These are phyloP conservation scores for Globisporangium nodosum DNA, from an alignment of 352 stramenopile species.

Conservation along the genomic window DNA sequence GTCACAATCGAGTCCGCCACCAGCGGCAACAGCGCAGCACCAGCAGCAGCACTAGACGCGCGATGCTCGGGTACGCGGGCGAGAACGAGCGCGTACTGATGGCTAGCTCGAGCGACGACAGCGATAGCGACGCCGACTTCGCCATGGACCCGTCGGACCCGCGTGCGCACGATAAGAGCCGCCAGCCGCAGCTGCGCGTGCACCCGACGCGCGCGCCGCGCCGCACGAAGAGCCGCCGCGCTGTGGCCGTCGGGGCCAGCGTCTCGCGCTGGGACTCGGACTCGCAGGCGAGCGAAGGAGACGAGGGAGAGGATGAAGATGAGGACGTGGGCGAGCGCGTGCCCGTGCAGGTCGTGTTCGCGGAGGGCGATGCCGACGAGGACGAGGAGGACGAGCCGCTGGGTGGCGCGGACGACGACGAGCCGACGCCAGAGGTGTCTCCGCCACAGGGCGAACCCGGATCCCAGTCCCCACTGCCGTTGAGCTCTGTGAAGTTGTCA, in stretches of 20 bases:
- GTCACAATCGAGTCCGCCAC: neutral
- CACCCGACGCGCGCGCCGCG: slow-evolving; percentile 21
- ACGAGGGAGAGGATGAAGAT: slow-evolving; percentile 6
- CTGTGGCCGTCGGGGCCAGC: slow-evolving; percentile 1
- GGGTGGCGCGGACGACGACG: slow-evolving; percentile 10
- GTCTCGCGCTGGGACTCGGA: slow-evolving; percentile 63
- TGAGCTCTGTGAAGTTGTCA: slow-evolving; percentile 32
- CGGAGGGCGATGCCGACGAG: slow-evolving; percentile 9
- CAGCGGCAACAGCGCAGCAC: neutral
- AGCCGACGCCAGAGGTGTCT: slow-evolving; percentile 1
- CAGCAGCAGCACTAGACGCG: neutral
- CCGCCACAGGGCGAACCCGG: neutral
- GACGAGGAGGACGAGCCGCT: slow-evolving; percentile 16
- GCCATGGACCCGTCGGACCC: slow-evolving; percentile 79
- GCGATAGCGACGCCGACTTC: slow-evolving; percentile 43
- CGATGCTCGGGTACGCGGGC: slow-evolving; percentile 30
- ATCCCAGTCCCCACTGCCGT: neutral
- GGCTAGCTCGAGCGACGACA: slow-evolving; percentile 5
- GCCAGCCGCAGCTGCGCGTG: slow-evolving; percentile 16
- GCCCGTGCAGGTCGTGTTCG: slow-evolving; percentile 12
- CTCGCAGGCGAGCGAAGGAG: slow-evolving; percentile 17
- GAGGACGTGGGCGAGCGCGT: slow-evolving; percentile 49
- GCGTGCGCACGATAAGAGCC: slow-evolving; percentile 42
- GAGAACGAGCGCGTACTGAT: slow-evolving; percentile 21
- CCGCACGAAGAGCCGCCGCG: slow-evolving; percentile 17